A percentile compares a stretch with the other conserved stretches of the same genome.
phyloP scores from a whole-genome alignment of 306 rosid species.

The Lablab purpureus region DNA sequence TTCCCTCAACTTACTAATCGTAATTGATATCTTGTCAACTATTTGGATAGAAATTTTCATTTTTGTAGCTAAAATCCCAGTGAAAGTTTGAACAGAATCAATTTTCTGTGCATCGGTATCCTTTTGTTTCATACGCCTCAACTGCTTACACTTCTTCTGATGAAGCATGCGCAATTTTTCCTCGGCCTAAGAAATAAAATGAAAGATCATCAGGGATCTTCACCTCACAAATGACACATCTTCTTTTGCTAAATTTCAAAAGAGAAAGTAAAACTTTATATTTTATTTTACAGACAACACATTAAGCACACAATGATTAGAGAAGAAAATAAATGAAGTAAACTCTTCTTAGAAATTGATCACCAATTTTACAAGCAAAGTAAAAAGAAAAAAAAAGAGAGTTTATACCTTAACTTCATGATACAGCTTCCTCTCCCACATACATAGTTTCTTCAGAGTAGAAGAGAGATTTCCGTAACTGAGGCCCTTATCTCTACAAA shows the following conservation, averaged over 20 bases:
- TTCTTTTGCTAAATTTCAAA: neutral
- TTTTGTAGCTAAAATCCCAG: slow-evolving; percentile 58
- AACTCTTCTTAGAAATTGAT: too few relatives aligned
- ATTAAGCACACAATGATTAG: neutral
- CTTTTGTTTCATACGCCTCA: slow-evolving; percentile 57
- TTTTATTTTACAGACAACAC: neutral
- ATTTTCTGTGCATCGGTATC: slow-evolving; percentile 56
- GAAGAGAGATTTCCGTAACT: slow-evolving; percentile 54
- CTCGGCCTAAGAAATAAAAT: slow-evolving; percentile 61
- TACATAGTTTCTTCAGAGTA: slow-evolving; percentile 63
- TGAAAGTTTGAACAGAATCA: slow-evolving; percentile 52
- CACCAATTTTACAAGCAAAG: neutral
- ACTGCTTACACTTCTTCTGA: slow-evolving; percentile 71
- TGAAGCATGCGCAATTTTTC: slow-evolving; percentile 74
- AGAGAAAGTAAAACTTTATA: neutral
- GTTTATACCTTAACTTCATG: slow-evolving; percentile 78
- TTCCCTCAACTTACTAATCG: slow-evolving; percentile 74
- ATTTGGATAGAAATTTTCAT: slow-evolving; percentile 82
- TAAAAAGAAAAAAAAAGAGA: neutral
- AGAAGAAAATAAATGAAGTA: too few relatives aligned
- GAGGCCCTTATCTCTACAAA: slow-evolving; percentile 47
- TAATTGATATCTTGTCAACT: slow-evolving; percentile 74
- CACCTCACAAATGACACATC: neutral
- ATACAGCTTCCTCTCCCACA: slow-evolving; percentile 91
- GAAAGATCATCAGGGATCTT: neutral